Evolutionary conservation across 495 filamentous ascomycete species (phyloP).

Genomic region (Cairneyella variabilis): DNA sequence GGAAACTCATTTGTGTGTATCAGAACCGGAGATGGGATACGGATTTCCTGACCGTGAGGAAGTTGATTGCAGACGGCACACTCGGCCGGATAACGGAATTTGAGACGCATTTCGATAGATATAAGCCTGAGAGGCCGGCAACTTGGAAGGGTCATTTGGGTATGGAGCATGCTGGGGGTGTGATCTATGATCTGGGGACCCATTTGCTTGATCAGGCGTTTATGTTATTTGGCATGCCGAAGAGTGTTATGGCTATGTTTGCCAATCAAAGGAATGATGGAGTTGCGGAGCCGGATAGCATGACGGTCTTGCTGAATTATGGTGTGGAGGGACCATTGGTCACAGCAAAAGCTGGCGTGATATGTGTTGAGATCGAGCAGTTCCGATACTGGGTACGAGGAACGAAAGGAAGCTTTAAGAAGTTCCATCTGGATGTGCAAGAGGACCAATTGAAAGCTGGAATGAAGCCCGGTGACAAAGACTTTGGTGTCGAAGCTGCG

Average conservation of each 20-base stretch:
- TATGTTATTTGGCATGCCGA: slow-evolving; percentile 72
- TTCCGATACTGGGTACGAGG: slow-evolving; percentile 79
- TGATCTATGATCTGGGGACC: slow-evolving; percentile 77
- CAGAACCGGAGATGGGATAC: slow-evolving; percentile 86
- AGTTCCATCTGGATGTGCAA: slow-evolving; percentile 74
- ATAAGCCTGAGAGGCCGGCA: slow-evolving; percentile 52
- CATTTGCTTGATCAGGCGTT: slow-evolving; percentile 83
- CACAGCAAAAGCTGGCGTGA: slow-evolving; percentile 65
- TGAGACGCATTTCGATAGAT: slow-evolving; percentile 82
- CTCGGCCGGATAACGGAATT: slow-evolving; percentile 74
- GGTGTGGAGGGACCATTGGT: slow-evolving; percentile 48
- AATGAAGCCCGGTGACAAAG: slow-evolving; percentile 56
- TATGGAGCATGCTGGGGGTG: slow-evolving; percentile 61
- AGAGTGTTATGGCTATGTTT: slow-evolving; percentile 63
- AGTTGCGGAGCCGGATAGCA: slow-evolving; percentile 62
- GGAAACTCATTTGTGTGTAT: slow-evolving; percentile 71
- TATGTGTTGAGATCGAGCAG: slow-evolving; percentile 67
- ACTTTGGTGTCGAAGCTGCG: slow-evolving; percentile 62
- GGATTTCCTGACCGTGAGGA: slow-evolving; percentile 74
- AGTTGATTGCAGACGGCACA: slow-evolving; percentile 49
- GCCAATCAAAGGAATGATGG: slow-evolving; percentile 59
- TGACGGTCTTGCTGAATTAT: slow-evolving; percentile 69
- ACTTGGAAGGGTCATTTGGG: slow-evolving; percentile 67
- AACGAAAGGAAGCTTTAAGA: slow-evolving; percentile 75
- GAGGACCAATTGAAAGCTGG: slow-evolving; percentile 77